Evolutionary conservation across 495 filamentous ascomycete species (phyloP).

Genomic region (Bryoglossum gracile): DNA sequence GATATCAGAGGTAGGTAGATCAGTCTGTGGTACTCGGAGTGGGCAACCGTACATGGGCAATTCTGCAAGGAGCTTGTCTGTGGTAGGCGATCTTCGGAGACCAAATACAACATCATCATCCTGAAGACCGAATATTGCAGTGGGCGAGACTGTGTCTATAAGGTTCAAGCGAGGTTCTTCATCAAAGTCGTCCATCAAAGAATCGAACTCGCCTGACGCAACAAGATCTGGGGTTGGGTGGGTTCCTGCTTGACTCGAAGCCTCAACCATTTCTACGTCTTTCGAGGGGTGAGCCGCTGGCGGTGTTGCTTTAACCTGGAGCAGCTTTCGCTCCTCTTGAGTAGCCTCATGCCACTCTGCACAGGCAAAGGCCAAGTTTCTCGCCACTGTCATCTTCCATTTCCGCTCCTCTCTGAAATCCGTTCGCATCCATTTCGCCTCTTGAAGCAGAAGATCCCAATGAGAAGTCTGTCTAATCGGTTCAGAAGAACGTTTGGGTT

Average conservation of each 20-base stretch:
- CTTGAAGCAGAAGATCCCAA: conserved; percentile 76
- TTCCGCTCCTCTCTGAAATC: conserved; percentile 92
- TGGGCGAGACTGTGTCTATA: conserved; percentile 49
- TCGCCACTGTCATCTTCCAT: conserved; percentile 80
- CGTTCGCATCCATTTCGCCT: conserved; percentile 95
- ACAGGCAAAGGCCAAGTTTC: conserved; percentile 69
- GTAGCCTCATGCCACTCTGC: conserved; percentile 66
- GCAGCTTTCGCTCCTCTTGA: conserved; percentile 49
- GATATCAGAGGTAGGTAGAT: conserved; percentile 47
- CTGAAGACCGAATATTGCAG: conserved; percentile 74
- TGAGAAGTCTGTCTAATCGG: conserved; percentile 68
- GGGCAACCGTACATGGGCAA: conserved; percentile 72
- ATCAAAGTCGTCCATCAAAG: conserved; percentile 36
- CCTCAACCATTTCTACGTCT: conserved; percentile 24
- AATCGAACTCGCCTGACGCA: conserved; percentile 47
- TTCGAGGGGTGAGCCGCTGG: conserved; percentile 16
- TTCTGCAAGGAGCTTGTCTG: conserved; percentile 78
- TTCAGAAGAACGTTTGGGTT: conserved; percentile 71
- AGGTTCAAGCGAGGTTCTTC: conserved; percentile 38
- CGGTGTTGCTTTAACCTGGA: conserved; percentile 55
- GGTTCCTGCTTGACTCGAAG: conserved; percentile 28
- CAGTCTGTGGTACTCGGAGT: conserved; percentile 46
- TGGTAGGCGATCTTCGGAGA: conserved; percentile 64
- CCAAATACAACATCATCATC: conserved; percentile 77
- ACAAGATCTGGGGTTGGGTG: conserved; percentile 67